Evolutionary conservation across 1,139 yeast genomes (phyloP).

Genomic region (Zygosaccharomyces sapae): DNA sequence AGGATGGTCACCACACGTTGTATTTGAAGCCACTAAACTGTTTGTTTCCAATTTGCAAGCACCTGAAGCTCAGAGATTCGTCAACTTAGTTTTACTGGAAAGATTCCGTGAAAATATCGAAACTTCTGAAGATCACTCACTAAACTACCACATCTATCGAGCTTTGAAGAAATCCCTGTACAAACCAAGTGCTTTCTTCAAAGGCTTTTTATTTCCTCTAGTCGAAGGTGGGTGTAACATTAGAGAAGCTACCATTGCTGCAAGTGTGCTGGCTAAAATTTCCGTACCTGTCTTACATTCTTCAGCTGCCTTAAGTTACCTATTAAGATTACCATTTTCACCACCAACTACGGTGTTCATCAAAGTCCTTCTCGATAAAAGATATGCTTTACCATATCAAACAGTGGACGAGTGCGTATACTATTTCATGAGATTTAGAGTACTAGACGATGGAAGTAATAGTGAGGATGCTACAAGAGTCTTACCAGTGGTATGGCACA

Average conservation of each 20-base stretch:
- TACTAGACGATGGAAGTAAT: constrained; percentile 43
- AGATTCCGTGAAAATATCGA: constrained; percentile 82
- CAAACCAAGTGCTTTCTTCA: constrained; percentile 96
- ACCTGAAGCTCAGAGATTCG: constrained; percentile 81
- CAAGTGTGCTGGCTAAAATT: constrained; percentile 81
- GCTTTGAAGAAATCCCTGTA: constrained; percentile 87
- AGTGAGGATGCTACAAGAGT: constrained; percentile 48
- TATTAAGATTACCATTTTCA: constrained; percentile 75
- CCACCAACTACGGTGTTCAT: constrained; percentile 91
- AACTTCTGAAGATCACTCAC: constrained; percentile 57
- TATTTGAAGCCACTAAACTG: constrained; percentile 89
- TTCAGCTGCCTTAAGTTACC: constrained; percentile 85
- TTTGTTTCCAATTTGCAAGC: constrained; percentile 88
- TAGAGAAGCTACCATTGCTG: constrained; percentile 93
- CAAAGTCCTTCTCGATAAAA: constrained; percentile 83
- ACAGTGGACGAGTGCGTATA: constrained; percentile 94
- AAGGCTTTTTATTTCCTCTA: constrained; percentile 89
- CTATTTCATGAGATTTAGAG: constrained; percentile 86
- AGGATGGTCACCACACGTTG: constrained; percentile 94
- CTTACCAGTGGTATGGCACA: constrained; percentile 96
- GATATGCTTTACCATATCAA: constrained; percentile 94
- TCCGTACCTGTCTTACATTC: constrained; percentile 95
- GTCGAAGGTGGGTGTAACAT: constrained; percentile 81
- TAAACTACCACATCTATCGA: constrained; percentile 88
- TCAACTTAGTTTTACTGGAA: constrained; percentile 70